Base-by-base conservation (phyloP, 2,329 filamentous ascomycete genomes). In the Orbilia javanica region DNA sequence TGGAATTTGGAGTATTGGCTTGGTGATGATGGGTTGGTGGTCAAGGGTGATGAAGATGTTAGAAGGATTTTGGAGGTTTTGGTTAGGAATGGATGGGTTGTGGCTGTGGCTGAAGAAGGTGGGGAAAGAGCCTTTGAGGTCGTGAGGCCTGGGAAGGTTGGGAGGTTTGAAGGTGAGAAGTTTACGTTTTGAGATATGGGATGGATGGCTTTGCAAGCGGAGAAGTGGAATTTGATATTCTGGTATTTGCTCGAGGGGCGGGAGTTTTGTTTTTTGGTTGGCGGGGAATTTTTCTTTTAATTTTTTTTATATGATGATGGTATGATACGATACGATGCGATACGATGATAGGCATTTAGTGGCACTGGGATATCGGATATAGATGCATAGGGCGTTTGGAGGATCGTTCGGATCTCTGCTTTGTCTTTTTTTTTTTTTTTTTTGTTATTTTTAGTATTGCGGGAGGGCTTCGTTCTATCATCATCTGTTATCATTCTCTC, bases 21-120 rank as follows among this genome's bases (percentile, higher is more conserved):
- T 11, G 62, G 62, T 29, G 74, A 78, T 36, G 74, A 72, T 44
- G 74, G 74, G 36, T 22, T 78, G 22, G 29, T 44, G n/a, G 44
- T 78, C 31, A 69, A 25, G 10, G 74, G 74, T 18, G 74, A 63
- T 29, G 74, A 68, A 13, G 74, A 68, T 31, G 31, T 78, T 4
- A 78, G 29, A 46, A 62, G 53, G n/a, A 64, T 72, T 22, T 31
- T 78, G 60, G 74, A 72, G 67, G 55, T 53, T 53, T 55, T 78
- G 60, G 52, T 78, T n/a, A 39, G 42, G 22, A 78, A 71, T 27
- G 63, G 74, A 6, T 78, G 74, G 74, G 63, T 72, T n/a, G 27
- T 62, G 25, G 29, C 67, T 11, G 29, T 72, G 10, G 57, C 46
- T 27, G 67, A 72, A 34, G 60, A 68, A 7, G 67, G 63, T 22